Evolutionary conservation across 2,329 filamentous ascomycete genomes (phyloP), one percentile per base, ranked within the genome.

Genomic region (Monosporascus sp.): DNA sequence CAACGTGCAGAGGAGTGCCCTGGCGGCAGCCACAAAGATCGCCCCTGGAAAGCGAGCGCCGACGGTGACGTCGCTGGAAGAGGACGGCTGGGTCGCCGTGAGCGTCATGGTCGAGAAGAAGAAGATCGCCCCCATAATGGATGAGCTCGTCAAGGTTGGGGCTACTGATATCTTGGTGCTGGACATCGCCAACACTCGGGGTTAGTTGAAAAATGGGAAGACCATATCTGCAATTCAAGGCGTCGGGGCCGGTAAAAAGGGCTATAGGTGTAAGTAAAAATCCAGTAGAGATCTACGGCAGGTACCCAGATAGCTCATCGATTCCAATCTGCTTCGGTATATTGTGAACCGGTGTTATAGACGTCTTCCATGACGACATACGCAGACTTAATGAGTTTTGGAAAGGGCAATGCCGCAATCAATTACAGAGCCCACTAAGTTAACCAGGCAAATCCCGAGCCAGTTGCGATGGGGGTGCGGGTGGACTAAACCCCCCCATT

Each of bases 21-120:
- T 99, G 52, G 65, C 77, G 7, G 74, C 77, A 34, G 92, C 89
- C 8, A 83, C 80, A 47, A 81, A 81, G 61, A 89, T 97, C 68
- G 97, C 94, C 0, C 94, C 94, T 0, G 94, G 94, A 57, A 96
- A 94, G 76, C 88, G 94, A 49, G 92, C 94, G 2, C 90, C 94
- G 2, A 97, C 93, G 2, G 81, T 97, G 61, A 97, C 89, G n/a
- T 78, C 88, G 17, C 78, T 99, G 3, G 93, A 97, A 61, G 88
- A 90, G 66, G 84, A 90, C 52, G 89, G 86, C 51, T 97, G 93
- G 93, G 90, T 97, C 37, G 92, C 93, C n/a, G 88, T 97, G 57
- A 90, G 85, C 67, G 85, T 86, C 48, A 97, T 97, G 93, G 92
- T 96, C 6, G 85, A 90, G 76, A 89, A 90, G 76, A 93, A 90